Conservation (phyloP, 257 asterid genomes). For the Striga asiatica region DNA sequence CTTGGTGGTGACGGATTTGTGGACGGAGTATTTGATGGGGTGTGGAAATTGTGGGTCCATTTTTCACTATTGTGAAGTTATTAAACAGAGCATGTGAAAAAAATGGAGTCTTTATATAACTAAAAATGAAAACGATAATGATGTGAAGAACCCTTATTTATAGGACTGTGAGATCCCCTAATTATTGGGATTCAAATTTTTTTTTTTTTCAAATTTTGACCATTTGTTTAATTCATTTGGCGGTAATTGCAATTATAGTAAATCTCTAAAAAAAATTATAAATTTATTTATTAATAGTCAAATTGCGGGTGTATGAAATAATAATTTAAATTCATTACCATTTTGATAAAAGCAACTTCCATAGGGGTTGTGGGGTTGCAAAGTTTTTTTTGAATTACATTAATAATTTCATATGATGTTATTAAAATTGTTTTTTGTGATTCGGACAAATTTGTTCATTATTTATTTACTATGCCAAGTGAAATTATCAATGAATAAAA, state of each 20-base stretch:
- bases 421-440: too few species aligned
- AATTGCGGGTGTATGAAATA: too few species aligned
- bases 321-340: too few species aligned
- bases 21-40: conserved; percentile 17
- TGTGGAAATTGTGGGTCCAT: conserved; percentile 19
- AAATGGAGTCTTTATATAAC: not conserved
- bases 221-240: not conserved
- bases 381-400: too few species aligned
- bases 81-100: not conserved
- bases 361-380: too few species aligned
- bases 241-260: not conserved
- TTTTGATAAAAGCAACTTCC: too few species aligned
- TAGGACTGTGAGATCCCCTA: not conserved
- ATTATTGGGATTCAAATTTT: not conserved
- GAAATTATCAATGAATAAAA: not conserved
- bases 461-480: not conserved
- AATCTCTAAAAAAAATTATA: not conserved
- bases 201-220: too few species aligned
- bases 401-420: too few species aligned
- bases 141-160: not conserved
- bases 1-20: conserved; percentile 25
- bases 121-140: not conserved
- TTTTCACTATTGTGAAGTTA: not conserved
- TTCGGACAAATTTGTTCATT: too few species aligned
- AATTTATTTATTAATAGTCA: too few species aligned